Evolutionary conservation across 2,329 filamentous ascomycete genomes (phyloP).

Genomic region (Fonsecaea pedrosoi): DNA sequence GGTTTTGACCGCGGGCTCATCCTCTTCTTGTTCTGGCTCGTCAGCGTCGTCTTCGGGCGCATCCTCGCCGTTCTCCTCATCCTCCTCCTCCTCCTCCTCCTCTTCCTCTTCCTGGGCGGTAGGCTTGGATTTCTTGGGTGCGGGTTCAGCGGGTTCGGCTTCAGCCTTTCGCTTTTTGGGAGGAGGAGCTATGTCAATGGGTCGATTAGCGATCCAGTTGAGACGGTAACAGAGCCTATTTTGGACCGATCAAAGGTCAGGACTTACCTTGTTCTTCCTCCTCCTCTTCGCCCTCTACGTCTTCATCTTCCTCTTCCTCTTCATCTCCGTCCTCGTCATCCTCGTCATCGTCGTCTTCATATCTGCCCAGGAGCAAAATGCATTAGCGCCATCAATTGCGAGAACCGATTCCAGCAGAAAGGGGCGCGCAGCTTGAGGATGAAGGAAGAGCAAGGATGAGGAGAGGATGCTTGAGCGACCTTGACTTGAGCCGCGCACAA

Average conservation of each 20-base stretch:
- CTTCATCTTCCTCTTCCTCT: conserved; percentile 37
- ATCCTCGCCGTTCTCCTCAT: conserved; percentile 35
- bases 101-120: conserved; percentile 29
- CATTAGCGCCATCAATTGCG: background rate
- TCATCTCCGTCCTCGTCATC: conserved; percentile 47
- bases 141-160: conserved; percentile 31
- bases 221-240: background rate
- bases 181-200: conserved; percentile 23
- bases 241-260: background rate
- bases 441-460: conserved; percentile 10
- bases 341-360: conserved; percentile 43
- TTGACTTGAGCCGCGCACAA: background rate
- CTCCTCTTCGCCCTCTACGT: conserved; percentile 33
- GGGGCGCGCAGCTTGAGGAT: background rate
- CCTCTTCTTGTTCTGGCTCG: conserved; percentile 33
- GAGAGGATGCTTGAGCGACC: background rate
- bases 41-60: conserved; percentile 31
- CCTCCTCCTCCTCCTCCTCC: conserved; percentile 35
- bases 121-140: conserved; percentile 37
- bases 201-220: conserved; percentile 15
- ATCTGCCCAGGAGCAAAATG: conserved; percentile 35
- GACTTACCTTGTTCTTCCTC: conserved; percentile 34
- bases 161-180: conserved; percentile 41
- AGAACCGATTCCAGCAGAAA: background rate
- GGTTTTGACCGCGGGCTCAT: conserved; percentile 39